Evolutionary conservation across 192 early-diverging fungal species (phyloP), one percentile per base, ranked within the genome.

Genomic region (Gaertneriomyces sp.): DNA sequence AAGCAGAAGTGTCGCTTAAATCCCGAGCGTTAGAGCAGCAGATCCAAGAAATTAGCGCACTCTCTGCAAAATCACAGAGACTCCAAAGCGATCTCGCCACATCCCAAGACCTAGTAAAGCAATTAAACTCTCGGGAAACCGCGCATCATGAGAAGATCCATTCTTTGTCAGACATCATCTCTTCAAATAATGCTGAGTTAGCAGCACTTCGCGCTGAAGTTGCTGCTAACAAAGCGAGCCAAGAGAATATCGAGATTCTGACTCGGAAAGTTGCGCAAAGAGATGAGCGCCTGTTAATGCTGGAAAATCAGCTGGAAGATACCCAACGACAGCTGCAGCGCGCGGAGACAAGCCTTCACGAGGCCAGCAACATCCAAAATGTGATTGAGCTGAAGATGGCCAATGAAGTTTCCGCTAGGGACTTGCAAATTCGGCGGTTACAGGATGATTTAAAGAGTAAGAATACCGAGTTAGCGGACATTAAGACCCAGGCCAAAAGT

Each of bases 311-410:
- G n/a, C 54, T 19, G 2, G 16, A 17, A 12, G 45, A 62, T 14
- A 45, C n/a, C 14, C 45, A 12, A 14, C 45, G 43, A 12, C 20
- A 16, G 14, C 16, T n/a, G 16, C 45, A n/a, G 16, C 8, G 8
- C 10, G 11, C 45, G 4, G 33, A n/a, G 46, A 6, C 16, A 17
- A 50, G 8, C 45, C 33, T 49, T 17, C 11, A n/a, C 16, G 33
- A 56, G 12, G 38, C 54, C 4, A 16, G 54, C 11, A 64, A 64
- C 53, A 53, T 52, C 11, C 41, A 56, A 10, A 56, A 50, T n/a
- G 53, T 64, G 17, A 49, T 44, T 14, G 63, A 64, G 39, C 25
- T 64, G 39, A 55, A 64, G 63, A 56, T n/a, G 12, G 63, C 63
- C n/a, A 64, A 56, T 42, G 63, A 64, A 17, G 33, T 64, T 12